Conservation (phyloP, 345 rosid species). For the Lenwebbia sp. region DNA sequence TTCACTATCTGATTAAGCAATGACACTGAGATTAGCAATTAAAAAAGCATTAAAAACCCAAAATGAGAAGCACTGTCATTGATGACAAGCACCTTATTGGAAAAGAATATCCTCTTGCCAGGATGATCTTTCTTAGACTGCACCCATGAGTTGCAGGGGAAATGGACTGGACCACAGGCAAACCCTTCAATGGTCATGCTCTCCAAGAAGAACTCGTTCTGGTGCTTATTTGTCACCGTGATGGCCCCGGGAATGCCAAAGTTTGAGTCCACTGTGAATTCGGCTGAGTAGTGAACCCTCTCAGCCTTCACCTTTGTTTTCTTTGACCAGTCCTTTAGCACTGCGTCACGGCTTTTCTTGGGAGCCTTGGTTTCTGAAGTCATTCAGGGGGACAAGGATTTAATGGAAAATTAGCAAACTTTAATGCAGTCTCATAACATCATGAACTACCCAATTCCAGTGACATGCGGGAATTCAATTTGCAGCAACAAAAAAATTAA, state of each 20-base stretch:
- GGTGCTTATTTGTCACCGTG: conserved; percentile 77
- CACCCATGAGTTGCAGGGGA: conserved; percentile 95
- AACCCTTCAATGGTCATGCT: conserved; percentile 82
- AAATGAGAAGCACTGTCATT: not conserved
- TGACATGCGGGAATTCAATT: not conserved
- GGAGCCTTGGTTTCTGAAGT: conserved; percentile 60
- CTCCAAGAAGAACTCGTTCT: conserved; percentile 81
- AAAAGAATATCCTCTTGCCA: conserved; percentile 61
- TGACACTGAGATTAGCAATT: not conserved
- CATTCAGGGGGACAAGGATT: not conserved
- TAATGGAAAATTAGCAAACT: not conserved
- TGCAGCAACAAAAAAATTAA: not conserved
- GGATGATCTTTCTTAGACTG: conserved; percentile 66
- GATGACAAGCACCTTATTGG: conserved; percentile 50
- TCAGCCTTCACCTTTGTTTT: conserved; percentile 67
- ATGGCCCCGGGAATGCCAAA: conserved; percentile 92
- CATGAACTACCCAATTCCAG: not conserved
- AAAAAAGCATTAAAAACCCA: not conserved
- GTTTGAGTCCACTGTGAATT: conserved; percentile 56
- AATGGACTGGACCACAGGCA: conserved; percentile 74
- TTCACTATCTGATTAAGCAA: not conserved
- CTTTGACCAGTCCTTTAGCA: conserved; percentile 75
- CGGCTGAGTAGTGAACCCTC: conserved; percentile 79
- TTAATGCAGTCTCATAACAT: not conserved
- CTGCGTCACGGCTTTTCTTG: conserved; percentile 72